Evolutionary conservation across 179 eudicot species (phyloP).

Genomic region (Actinidia polygama): DNA sequence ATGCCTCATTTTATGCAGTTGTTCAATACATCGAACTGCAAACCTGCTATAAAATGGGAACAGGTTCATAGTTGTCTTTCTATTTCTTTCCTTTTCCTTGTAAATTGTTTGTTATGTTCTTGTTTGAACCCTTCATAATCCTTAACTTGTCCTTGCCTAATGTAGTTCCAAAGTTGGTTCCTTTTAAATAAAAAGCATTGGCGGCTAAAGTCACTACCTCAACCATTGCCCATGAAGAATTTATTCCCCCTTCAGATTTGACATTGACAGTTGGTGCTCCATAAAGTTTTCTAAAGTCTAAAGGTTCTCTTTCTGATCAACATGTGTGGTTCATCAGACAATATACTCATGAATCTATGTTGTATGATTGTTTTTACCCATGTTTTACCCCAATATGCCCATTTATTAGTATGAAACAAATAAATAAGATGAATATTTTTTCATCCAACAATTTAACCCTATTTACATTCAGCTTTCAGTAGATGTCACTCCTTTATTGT

Average conservation of each 20-base stretch:
- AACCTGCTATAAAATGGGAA: conserved; percentile 55
- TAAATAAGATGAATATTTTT: no score
- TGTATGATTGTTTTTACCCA: no score
- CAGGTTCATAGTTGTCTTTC: conserved; percentile 44
- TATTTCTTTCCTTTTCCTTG: background rate
- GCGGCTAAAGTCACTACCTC: conserved; percentile 19
- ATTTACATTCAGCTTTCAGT: no score
- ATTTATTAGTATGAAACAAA: no score
- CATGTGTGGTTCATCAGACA: no score
- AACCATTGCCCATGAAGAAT: conserved; percentile 19
- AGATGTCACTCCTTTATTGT: no score
- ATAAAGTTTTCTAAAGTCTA: conserved; percentile 42
- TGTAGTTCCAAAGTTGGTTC: conserved; percentile 81
- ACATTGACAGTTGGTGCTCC: conserved; percentile 24
- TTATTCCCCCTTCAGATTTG: conserved; percentile 24
- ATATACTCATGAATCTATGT: no score
- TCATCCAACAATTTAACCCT: no score
- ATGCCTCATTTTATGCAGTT: conserved; percentile 39
- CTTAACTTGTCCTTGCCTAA: background rate
- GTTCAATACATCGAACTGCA: conserved; percentile 54
- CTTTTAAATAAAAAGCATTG: conserved; percentile 41
- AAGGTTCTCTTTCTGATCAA: conserved; percentile 39
- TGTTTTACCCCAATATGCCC: no score
- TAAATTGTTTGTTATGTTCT: background rate
- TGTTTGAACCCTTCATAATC: background rate